Percentiles rank a stretch among this genome's conserved stretches.
phyloP scores from a whole-genome alignment of 148 eudicot genomes.

The Arbutus unedo region DNA sequence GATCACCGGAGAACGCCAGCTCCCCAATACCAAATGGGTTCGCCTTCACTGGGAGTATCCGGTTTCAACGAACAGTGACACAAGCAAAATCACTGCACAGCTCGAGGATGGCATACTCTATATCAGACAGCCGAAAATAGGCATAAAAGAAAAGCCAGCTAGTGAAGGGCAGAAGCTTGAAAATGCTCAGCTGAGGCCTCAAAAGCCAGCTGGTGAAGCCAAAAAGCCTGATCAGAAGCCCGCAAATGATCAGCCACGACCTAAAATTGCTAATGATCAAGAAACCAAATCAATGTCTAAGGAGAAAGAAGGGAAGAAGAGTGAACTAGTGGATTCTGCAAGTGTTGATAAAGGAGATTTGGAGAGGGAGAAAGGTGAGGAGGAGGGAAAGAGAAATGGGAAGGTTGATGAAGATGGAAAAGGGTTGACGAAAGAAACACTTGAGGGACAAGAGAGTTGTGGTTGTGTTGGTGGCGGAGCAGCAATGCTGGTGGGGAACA shows the following conservation, averaged over 20 bases:
- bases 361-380: neutral
- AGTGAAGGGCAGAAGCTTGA: neutral
- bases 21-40: neutral
- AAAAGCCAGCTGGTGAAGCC: neutral
- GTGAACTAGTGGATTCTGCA: neutral
- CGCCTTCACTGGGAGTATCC: neutral
- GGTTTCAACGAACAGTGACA: neutral
- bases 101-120: neutral
- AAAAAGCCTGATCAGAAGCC: neutral
- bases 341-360: neutral
- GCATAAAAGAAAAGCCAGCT: neutral
- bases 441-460: neutral
- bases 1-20: constrained; percentile 6
- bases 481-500: neutral
- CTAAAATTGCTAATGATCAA: neutral
- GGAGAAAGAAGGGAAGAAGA: neutral
- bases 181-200: neutral
- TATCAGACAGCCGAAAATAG: neutral
- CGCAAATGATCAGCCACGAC: neutral
- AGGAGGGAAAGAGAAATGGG: neutral
- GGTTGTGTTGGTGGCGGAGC: neutral
- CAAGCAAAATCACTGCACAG: neutral
- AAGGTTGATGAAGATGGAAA: no score
- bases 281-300: neutral
- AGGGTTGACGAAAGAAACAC: neutral